Evolutionary conservation across 164 flowering plant genomes (phyloP).

Genomic region (Liquidambar formosana): DNA sequence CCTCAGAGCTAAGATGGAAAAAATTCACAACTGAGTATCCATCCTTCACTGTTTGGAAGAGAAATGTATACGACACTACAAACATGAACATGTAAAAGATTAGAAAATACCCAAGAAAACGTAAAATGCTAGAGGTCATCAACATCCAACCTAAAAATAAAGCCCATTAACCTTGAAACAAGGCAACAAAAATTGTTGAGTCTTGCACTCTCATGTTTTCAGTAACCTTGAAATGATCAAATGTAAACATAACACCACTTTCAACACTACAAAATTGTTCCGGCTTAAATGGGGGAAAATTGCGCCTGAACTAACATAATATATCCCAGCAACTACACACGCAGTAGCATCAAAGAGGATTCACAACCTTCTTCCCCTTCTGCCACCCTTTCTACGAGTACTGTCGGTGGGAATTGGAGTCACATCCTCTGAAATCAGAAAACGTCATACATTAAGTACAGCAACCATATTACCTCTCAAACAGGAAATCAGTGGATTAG

Average conservation of each 20-base stretch:
- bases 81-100: no score
- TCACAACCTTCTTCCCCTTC: conserved; percentile 79
- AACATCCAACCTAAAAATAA: no score
- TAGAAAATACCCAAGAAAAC: no score
- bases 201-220: no score
- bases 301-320: background rate
- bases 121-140: no score
- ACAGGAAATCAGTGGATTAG: no score
- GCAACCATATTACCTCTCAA: background rate
- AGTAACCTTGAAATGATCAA: no score
- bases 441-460: background rate
- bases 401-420: conserved; percentile 85
- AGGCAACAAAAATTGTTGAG: background rate
- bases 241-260: background rate
- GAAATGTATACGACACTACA: no score
- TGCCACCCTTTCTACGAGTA: conserved; percentile 84
- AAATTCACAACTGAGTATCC: no score
- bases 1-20: no score
- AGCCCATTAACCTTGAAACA: background rate
- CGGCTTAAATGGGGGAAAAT: background rate
- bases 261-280: background rate
- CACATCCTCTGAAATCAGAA: conserved; percentile 64
- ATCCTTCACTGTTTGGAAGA: no score
- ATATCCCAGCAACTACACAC: background rate
- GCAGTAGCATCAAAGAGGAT: background rate